A percentile compares a stretch with the other conserved stretches of the same genome.
phyloP scores from a whole-genome alignment of 306 rosid genomes.

The Cucumis cinereus region DNA sequence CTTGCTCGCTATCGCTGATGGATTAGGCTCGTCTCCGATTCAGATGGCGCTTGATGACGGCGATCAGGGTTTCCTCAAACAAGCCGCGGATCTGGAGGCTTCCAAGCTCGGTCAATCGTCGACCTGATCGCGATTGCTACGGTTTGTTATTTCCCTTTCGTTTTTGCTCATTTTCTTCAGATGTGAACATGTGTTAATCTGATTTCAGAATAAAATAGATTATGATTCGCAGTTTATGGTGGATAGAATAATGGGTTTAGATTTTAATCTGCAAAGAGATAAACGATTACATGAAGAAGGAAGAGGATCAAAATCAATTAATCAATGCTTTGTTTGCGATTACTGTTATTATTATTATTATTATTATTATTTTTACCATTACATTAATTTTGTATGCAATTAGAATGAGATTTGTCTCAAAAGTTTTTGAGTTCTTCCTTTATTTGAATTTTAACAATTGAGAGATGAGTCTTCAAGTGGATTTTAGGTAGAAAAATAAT shows the following conservation, averaged over 20 bases:
- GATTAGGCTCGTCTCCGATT: conserved; percentile 65
- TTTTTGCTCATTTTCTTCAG: background rate
- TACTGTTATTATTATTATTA: no score
- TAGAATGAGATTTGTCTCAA: no score
- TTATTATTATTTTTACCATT: no score
- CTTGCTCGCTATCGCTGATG: conserved; percentile 80
- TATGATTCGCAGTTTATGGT: background rate
- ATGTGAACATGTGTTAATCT: background rate
- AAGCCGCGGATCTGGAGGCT: conserved; percentile 81
- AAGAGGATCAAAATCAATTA: background rate
- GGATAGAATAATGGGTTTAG: background rate
- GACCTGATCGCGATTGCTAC: background rate
- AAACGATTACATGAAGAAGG: background rate
- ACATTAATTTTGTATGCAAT: no score
- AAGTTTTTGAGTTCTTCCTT: no score
- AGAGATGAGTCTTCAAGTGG: no score
- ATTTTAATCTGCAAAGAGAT: background rate
- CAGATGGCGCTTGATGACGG: conserved; percentile 71
- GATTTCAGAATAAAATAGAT: background rate
- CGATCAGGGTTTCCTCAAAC: conserved; percentile 38
- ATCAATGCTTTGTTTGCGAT: no score
- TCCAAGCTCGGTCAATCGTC: conserved; percentile 25
- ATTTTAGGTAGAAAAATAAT: no score
- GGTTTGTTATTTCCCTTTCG: background rate
- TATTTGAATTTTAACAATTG: no score